These are phyloP conservation scores for Backusella circina DNA, from an alignment of 192 early-diverging fungal species.

Conservation along the genomic window DNA sequence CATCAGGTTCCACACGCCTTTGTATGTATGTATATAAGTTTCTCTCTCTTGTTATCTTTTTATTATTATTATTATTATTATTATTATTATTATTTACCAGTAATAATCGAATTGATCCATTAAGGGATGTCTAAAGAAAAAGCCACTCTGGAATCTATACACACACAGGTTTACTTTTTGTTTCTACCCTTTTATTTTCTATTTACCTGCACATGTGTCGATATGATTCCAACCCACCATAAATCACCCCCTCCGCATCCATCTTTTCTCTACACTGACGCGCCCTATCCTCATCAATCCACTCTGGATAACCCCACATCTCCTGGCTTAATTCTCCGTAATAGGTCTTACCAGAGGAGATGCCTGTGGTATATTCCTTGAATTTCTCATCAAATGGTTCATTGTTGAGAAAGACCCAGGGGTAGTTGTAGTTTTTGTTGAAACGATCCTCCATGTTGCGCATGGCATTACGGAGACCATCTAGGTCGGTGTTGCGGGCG, in stretches of 20 bases:
- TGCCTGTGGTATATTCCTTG: constrained; percentile 40
- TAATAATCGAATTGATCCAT: constrained; percentile 70
- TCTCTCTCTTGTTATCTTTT: no score
- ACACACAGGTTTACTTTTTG: constrained; percentile 40
- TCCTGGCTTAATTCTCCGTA: constrained; percentile 48
- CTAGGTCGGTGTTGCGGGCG: constrained; percentile 65
- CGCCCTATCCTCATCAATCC: constrained; percentile 66
- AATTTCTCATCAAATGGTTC: constrained; percentile 69
- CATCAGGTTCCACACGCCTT: constrained; percentile 66
- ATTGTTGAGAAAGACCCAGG: constrained; percentile 86
- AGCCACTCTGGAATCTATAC: constrained; percentile 62
- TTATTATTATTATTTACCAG: no score
- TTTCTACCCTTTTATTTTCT: not conserved
- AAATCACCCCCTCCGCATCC: constrained; percentile 46
- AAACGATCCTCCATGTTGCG: constrained; percentile 74
- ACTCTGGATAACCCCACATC: constrained; percentile 73
- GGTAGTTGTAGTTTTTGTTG: constrained; percentile 75
- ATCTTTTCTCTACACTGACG: constrained; percentile 47
- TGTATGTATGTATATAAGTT: no score
- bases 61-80: no score
- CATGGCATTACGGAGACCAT: constrained; percentile 51
- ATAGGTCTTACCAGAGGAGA: constrained; percentile 53
- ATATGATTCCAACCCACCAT: constrained; percentile 64
- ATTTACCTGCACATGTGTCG: constrained; percentile 69
- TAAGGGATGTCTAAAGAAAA: constrained; percentile 68